Evolutionary conservation across 192 early-diverging fungal genomes (phyloP).

Genomic region (Backusella westeae): DNA sequence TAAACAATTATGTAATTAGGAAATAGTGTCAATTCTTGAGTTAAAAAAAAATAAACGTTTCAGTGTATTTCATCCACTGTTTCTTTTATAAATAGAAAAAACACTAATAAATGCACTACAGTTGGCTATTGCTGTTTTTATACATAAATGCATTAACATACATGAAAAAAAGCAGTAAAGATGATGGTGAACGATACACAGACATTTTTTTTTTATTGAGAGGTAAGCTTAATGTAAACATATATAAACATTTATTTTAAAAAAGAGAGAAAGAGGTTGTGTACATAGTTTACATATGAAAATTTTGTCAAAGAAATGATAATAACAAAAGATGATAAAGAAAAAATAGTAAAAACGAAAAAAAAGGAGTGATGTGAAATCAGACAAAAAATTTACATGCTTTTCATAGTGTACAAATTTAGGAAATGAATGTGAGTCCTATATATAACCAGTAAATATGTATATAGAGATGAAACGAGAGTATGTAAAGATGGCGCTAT

Average conservation of each 20-base stretch:
- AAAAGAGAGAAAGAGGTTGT: background rate
- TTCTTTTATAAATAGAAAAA: background rate
- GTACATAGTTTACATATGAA: background rate
- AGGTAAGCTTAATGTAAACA: background rate
- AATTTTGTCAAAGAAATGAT: background rate
- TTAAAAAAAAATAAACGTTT: background rate
- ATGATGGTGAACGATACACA: background rate
- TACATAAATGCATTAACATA: background rate
- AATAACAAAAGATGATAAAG: background rate
- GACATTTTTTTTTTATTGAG: background rate
- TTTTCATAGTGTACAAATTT: background rate
- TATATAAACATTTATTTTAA: background rate
- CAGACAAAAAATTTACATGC: conserved; percentile 1
- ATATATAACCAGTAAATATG: background rate
- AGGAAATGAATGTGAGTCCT: background rate
- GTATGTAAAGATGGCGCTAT: background rate
- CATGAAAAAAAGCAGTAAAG: background rate
- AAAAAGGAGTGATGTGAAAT: background rate
- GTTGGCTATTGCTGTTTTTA: background rate
- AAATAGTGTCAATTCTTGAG: background rate
- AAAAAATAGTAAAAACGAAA: background rate
- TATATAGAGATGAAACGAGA: background rate
- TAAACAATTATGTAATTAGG: background rate
- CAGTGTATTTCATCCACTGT: background rate
- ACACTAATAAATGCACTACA: background rate